These are phyloP conservation scores for Bipolaris oryzae DNA, from an alignment of 2,329 filamentous ascomycete genomes.

Conservation along the genomic window DNA sequence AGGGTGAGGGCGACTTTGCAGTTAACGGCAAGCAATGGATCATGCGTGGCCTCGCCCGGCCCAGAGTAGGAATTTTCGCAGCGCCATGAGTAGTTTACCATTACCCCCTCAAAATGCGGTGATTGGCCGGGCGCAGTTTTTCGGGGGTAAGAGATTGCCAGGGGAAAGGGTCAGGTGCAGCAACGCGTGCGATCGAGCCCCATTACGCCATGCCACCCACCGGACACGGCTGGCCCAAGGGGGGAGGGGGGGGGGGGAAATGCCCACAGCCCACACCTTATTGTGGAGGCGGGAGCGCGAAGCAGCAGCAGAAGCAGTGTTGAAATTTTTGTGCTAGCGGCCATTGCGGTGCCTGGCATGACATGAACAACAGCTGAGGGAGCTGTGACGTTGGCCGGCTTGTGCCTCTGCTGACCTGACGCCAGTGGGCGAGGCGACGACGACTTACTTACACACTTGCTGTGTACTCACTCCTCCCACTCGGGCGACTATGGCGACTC, in stretches of 20 bases:
- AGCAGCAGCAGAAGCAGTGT: not conserved
- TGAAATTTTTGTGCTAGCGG: slow-evolving; percentile 13
- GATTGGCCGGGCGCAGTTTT: slow-evolving; percentile 28
- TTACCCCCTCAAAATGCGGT: slow-evolving; percentile 19
- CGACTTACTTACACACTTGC: too few species aligned
- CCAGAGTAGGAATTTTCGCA: slow-evolving; percentile 17
- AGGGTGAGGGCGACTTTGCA: slow-evolving; percentile 46
- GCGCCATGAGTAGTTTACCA: slow-evolving; percentile 18
- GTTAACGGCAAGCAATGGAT: slow-evolving; percentile 50
- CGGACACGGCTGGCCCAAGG: slow-evolving; percentile 1
- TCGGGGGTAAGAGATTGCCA: slow-evolving; percentile 33
- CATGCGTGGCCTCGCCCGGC: slow-evolving; percentile 33
- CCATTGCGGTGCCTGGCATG: not conserved
- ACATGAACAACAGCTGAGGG: not conserved
- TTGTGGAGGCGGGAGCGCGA: slow-evolving; percentile 31
- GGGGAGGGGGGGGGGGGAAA: too few species aligned
- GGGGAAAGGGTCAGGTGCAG: slow-evolving; percentile 22
- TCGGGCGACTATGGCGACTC: too few species aligned
- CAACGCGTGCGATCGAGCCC: slow-evolving; percentile 10
- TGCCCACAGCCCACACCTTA: not conserved
- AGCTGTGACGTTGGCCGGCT: too few species aligned
- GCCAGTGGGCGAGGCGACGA: too few species aligned
- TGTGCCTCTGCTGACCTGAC: slow-evolving; percentile 5
- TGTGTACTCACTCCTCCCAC: too few species aligned
- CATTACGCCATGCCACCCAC: slow-evolving; percentile 19